These are phyloP conservation scores for Striga asiatica DNA, from an alignment of 257 asterid genomes.

Conservation along the genomic window DNA sequence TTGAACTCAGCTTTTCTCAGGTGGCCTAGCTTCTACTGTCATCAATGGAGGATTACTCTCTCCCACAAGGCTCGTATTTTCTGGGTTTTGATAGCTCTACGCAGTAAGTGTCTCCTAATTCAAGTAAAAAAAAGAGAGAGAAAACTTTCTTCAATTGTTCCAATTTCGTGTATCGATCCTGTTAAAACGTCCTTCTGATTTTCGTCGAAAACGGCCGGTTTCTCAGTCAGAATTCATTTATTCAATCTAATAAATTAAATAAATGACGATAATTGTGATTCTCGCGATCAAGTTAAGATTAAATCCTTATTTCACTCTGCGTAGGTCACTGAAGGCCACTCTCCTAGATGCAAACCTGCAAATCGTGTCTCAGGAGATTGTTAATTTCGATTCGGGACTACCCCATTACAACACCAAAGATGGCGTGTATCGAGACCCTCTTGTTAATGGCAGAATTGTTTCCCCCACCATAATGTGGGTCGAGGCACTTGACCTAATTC, in stretches of 20 bases:
- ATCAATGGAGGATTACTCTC: constrained; percentile 50
- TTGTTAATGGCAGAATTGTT: constrained; percentile 63
- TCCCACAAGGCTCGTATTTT: constrained; percentile 57
- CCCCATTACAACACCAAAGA: constrained; percentile 82
- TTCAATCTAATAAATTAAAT: no score
- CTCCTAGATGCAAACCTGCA: constrained; percentile 64
- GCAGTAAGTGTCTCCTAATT: constrained; percentile 46
- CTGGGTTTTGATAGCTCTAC: constrained; percentile 92
- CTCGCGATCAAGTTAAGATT: no score
- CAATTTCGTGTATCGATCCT: neutral
- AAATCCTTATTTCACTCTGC: neutral
- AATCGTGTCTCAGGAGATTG: constrained; percentile 53
- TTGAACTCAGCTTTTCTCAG: no score
- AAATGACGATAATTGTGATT: no score
- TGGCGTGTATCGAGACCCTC: constrained; percentile 69
- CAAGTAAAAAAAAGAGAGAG: neutral
- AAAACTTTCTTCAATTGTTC: neutral
- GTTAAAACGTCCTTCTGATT: no score
- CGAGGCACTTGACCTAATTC: constrained; percentile 75
- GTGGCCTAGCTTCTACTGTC: no score
- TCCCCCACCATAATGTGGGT: constrained; percentile 97
- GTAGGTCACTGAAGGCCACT: constrained; percentile 88
- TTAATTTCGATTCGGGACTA: constrained; percentile 69
- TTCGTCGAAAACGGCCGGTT: neutral
- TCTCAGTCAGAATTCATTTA: neutral